phyloP scores from a whole-genome alignment of 768 basidiomycete genomes.

The Tulasnella sp. region DNA sequence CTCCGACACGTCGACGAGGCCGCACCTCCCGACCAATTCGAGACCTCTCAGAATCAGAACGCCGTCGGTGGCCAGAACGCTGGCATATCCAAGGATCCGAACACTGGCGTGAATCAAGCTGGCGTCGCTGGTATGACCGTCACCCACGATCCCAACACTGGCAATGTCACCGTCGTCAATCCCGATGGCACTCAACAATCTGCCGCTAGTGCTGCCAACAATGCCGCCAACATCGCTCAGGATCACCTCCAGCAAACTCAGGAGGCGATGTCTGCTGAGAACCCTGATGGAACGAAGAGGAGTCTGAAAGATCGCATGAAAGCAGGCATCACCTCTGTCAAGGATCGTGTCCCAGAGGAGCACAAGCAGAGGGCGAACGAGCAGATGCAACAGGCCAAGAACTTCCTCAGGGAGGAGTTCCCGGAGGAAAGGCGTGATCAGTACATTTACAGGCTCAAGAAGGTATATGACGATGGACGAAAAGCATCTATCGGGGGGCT shows the following conservation, averaged over 20 bases:
- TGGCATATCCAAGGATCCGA: conserved; percentile 36
- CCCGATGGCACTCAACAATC: conserved; percentile 10
- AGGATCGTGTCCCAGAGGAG: conserved; percentile 54
- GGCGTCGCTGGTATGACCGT: conserved; percentile 32
- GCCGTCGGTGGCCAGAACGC: conserved; percentile 34
- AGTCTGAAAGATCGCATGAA: conserved; percentile 27
- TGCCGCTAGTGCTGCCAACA: conserved; percentile 24
- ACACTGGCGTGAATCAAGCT: conserved; percentile 40
- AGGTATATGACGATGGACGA: conserved; percentile 35
- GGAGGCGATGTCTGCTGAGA: conserved; percentile 2
- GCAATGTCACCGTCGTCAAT: neutral
- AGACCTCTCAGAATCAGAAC: conserved; percentile 35
- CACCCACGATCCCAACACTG: conserved; percentile 13
- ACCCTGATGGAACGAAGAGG: conserved; percentile 16
- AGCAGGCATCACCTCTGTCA: conserved; percentile 25
- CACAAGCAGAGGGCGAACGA: conserved; percentile 49
- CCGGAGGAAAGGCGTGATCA: conserved; percentile 84
- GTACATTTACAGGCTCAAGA: conserved; percentile 88
- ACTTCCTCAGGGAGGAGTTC: conserved; percentile 74
- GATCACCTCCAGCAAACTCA: conserved; percentile 21
- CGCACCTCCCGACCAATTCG: conserved; percentile 54
- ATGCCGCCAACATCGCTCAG: conserved; percentile 25
- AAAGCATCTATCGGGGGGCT: neutral
- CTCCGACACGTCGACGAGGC: conserved; percentile 58
- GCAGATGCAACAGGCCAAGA: conserved; percentile 45